Conservation (phyloP, 2,329 filamentous ascomycete species). For the Colletotrichum somersetense region DNA sequence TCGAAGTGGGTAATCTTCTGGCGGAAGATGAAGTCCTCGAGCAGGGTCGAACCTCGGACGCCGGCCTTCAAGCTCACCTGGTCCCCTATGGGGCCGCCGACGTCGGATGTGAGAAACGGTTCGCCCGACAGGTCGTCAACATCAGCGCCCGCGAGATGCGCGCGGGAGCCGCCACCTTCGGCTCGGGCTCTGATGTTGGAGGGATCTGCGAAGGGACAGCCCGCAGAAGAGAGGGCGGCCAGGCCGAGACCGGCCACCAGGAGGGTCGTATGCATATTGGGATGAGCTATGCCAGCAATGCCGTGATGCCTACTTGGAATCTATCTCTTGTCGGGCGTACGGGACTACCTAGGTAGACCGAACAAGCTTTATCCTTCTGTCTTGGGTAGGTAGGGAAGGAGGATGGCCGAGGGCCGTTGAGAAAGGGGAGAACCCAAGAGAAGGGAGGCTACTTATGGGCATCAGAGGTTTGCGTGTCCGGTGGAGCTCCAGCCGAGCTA, state of each 20-base stretch:
- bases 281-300: background rate
- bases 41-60: conserved; percentile 73
- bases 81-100: conserved; percentile 76
- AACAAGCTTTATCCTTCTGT: background rate
- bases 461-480: conserved; percentile 17
- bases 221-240: conserved; percentile 41
- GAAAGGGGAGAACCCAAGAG: background rate
- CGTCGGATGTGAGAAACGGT: conserved; percentile 72
- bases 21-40: conserved; percentile 80
- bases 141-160: conserved; percentile 53
- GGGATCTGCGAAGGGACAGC: conserved; percentile 53
- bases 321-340: background rate
- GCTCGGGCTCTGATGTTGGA: conserved; percentile 30
- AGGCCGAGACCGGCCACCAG: conserved; percentile 45
- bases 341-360: background rate
- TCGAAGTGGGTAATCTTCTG: conserved; percentile 80
- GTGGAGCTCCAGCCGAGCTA: conserved; percentile 15
- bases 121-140: conserved; percentile 64
- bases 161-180: conserved; percentile 47
- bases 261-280: conserved; percentile 34
- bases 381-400: background rate
- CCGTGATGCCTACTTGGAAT: background rate
- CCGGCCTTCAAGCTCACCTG: conserved; percentile 77
- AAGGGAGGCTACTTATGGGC: conserved; percentile 25
- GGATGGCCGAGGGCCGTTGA: background rate